Evolutionary conservation across 805 yeast species (phyloP).

Genomic region (Metschnikowia lunata): DNA sequence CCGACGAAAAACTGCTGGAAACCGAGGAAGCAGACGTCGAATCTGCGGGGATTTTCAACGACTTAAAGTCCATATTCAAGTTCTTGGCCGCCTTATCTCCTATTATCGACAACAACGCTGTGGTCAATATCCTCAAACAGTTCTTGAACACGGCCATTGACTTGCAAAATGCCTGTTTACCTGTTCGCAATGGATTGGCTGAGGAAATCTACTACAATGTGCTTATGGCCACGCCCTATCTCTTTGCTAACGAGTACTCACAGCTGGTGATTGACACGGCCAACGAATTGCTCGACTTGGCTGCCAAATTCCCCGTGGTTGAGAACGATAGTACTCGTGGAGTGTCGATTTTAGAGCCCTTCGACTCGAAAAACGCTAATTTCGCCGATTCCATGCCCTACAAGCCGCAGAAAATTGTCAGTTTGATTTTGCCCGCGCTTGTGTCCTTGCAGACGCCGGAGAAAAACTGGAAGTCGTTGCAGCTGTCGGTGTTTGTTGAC

Average conservation of each 20-base stretch:
- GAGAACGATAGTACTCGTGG: conserved; percentile 16
- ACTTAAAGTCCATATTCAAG: conserved; percentile 65
- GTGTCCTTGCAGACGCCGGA: conserved; percentile 29
- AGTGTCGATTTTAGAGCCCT: conserved; percentile 32
- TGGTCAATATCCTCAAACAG: conserved; percentile 44
- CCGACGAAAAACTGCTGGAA: not conserved
- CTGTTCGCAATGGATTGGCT: conserved; percentile 52
- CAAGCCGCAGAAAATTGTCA: conserved; percentile 44
- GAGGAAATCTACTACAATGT: conserved; percentile 65
- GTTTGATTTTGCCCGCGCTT: conserved; percentile 50
- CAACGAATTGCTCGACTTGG: conserved; percentile 44
- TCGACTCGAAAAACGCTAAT: conserved; percentile 30
- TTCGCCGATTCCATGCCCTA: conserved; percentile 41
- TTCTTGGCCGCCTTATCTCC: conserved; percentile 65
- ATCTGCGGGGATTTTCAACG: conserved; percentile 61
- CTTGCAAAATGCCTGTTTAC: conserved; percentile 38
- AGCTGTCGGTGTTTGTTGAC: conserved; percentile 29
- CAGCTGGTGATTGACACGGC: conserved; percentile 29
- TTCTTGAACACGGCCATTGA: conserved; percentile 54
- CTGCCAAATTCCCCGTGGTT: conserved; percentile 37
- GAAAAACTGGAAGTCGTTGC: conserved; percentile 36
- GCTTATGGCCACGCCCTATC: conserved; percentile 61
- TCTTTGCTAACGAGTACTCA: conserved; percentile 42
- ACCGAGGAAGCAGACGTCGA: conserved; percentile 12
- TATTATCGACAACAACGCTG: conserved; percentile 46